Base-by-base conservation (phyloP, 305 asterid genomes). In the Fraxinus greggii region DNA sequence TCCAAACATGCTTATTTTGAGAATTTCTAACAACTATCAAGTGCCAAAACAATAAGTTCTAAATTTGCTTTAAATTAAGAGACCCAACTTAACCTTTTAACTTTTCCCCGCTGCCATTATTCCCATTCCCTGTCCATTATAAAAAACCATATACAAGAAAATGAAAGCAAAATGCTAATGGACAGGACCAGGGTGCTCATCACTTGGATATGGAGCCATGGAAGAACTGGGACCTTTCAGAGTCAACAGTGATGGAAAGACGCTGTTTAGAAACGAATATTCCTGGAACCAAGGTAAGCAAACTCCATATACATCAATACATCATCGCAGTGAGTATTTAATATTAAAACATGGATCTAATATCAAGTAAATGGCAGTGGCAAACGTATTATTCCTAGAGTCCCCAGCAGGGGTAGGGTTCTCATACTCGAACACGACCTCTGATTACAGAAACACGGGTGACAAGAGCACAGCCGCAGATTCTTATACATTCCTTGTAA, bases 341-440 rank as follows among this genome's bases (percentile, higher is more conserved):
- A 67, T 13, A 31, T 5, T 51, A 67, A 12, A 26, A 67, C 23
- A 67, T 13, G 40, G 23, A 28, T 29, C 75, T 28, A 67, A 67
- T 28, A 4, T 29, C 10, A 67, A 29, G 38, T 67, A 67, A 61
- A 12, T 4, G 31, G 31, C 63, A 91, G 94, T 77, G 84, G 92
- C 91, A 67, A 91, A 91, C 29, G 84, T 87, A 77, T 74, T 91
- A 3, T 91, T 88, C 88, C 74, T 91, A 85, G 93, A 89, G 80
- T 90, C 92, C 0, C 94, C 91, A 1, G 89, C 88, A 26, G 92
- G 92, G 0, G 91, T 89, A n/a, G 95, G 93, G 73, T 91, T 91
- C 86, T 88, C 94, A 0, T 91, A 91, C 72, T 89, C 92, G 70
- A 91, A 91, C 82, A 88, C 79, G 5, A 40, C 88, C 5, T 79